phyloP scores from a whole-genome alignment of 1,284 basidiomycete species.

The Hymenochaete sp. region DNA sequence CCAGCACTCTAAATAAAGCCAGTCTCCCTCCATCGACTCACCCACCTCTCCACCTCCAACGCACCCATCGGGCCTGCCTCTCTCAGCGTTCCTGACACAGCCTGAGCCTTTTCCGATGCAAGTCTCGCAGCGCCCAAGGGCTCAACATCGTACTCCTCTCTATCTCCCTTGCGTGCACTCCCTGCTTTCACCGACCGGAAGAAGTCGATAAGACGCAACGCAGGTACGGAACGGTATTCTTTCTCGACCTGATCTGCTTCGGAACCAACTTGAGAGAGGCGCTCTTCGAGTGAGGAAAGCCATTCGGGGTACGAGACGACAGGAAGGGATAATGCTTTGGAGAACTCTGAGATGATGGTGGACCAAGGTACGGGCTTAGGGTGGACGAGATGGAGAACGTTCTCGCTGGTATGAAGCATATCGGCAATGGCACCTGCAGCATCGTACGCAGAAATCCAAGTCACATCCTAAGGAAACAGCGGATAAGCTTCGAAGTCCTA shows the following conservation, averaged over 20 bases:
- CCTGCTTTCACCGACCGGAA: too few relatives aligned
- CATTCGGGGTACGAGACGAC: conserved; percentile 9
- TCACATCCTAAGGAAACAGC: too few relatives aligned
- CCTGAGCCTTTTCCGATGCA: background rate
- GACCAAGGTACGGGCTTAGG: conserved; percentile 16
- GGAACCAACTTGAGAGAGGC: background rate
- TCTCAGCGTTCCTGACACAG: conserved; percentile 5
- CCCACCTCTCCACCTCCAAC: conserved; percentile 3
- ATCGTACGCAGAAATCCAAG: background rate
- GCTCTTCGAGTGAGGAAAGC: background rate
- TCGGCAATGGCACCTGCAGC: conserved; percentile 13
- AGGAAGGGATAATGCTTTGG: conserved; percentile 4
- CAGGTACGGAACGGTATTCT: conserved; percentile 4
- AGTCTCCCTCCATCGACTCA: conserved; percentile 7
- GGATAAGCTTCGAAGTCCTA: too few relatives aligned
- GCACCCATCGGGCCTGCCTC: conserved; percentile 2
- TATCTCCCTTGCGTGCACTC: background rate
- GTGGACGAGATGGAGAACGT: conserved; percentile 24
- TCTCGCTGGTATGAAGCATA: conserved; percentile 15
- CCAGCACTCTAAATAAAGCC: too few relatives aligned
- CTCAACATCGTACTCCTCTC: background rate
- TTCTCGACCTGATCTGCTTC: background rate
- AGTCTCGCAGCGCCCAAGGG: background rate
- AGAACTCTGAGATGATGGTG: conserved; percentile 2
- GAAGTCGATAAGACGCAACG: conserved; percentile 13